Percentiles rank a stretch among this genome's conserved stretches.
Evolutionary conservation across 495 filamentous ascomycete species (phyloP).

Genomic region (Penicillium coprophilum): DNA sequence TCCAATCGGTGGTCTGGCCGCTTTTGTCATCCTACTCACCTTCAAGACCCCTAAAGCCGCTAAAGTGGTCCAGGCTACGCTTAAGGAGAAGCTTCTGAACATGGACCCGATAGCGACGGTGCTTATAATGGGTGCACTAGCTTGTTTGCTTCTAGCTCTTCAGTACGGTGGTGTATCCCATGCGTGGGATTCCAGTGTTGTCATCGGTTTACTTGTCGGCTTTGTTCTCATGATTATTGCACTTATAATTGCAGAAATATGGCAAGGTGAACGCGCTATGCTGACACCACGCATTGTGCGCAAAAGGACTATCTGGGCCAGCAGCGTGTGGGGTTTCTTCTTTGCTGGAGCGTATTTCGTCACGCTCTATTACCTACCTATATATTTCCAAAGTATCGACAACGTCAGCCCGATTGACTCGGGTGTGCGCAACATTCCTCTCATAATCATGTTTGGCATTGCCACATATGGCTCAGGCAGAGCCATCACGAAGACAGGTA

Average conservation of each 20-base stretch:
- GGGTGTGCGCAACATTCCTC: slow-evolving; percentile 67
- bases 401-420: slow-evolving; percentile 58
- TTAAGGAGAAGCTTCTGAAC: slow-evolving; percentile 32
- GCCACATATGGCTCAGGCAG: slow-evolving; percentile 53
- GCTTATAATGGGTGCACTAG: slow-evolving; percentile 28
- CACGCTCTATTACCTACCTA: slow-evolving; percentile 50
- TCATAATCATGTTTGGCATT: slow-evolving; percentile 50
- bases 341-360: slow-evolving; percentile 22
- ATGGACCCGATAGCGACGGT: slow-evolving; percentile 34
- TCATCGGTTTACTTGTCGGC: slow-evolving; percentile 37
- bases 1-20: slow-evolving; percentile 45
- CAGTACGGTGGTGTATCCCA: slow-evolving; percentile 40
- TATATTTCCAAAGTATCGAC: slow-evolving; percentile 71
- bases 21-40: slow-evolving; percentile 45
- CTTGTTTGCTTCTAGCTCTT: slow-evolving; percentile 41
- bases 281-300: not conserved
- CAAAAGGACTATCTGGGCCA: slow-evolving; percentile 2
- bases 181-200: slow-evolving; percentile 29
- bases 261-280: slow-evolving; percentile 29
- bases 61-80: slow-evolving; percentile 18
- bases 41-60: slow-evolving; percentile 28
- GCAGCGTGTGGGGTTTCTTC: slow-evolving; percentile 26
- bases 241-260: slow-evolving; percentile 28
- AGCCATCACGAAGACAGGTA: slow-evolving; percentile 51
- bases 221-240: slow-evolving; percentile 29